Evolutionary conservation across 2,329 filamentous ascomycete species (phyloP).

Genomic region (Talaromyces pinophilus): DNA sequence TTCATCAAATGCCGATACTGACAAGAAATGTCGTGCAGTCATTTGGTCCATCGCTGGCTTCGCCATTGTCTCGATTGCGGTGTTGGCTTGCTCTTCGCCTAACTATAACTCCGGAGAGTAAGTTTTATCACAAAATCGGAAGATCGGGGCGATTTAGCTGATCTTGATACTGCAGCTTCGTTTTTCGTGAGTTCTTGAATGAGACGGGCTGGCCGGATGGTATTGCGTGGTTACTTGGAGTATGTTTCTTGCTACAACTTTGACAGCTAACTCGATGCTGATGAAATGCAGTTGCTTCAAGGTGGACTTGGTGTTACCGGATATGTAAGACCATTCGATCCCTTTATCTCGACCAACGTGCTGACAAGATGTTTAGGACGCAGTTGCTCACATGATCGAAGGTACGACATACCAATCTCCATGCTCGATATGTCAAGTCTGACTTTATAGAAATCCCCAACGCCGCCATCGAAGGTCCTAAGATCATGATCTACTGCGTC

Average conservation of each 20-base stretch:
- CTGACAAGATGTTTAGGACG: conserved; percentile 33
- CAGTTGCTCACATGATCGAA: conserved; percentile 57
- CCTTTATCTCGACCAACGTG: conserved; percentile 1
- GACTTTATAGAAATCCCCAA: conserved; percentile 42
- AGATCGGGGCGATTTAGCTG: conserved; percentile 8
- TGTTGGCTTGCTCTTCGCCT: conserved; percentile 66
- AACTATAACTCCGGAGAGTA: conserved; percentile 65
- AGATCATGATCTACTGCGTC: conserved; percentile 67
- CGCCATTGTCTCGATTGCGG: conserved; percentile 67
- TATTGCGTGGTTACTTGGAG: conserved; percentile 51
- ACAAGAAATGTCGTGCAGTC: conserved; percentile 39
- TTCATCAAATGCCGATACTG: too few species aligned
- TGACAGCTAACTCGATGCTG: conserved; percentile 23
- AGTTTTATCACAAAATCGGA: conserved; percentile 32
- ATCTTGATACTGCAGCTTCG: conserved; percentile 30
- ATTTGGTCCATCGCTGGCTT: conserved; percentile 72
- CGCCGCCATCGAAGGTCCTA: conserved; percentile 58
- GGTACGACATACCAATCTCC: conserved; percentile 25
- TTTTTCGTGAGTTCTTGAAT: conserved; percentile 69
- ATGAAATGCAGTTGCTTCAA: conserved; percentile 43
- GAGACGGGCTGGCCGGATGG: conserved; percentile 69
- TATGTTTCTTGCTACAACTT: conserved; percentile 28
- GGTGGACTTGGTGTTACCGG: conserved; percentile 58
- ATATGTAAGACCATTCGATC: conserved; percentile 42
- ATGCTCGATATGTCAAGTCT: not conserved